Evolutionary conservation across 129 eudicot species (phyloP).

Genomic region (Flaveria bidentis): DNA sequence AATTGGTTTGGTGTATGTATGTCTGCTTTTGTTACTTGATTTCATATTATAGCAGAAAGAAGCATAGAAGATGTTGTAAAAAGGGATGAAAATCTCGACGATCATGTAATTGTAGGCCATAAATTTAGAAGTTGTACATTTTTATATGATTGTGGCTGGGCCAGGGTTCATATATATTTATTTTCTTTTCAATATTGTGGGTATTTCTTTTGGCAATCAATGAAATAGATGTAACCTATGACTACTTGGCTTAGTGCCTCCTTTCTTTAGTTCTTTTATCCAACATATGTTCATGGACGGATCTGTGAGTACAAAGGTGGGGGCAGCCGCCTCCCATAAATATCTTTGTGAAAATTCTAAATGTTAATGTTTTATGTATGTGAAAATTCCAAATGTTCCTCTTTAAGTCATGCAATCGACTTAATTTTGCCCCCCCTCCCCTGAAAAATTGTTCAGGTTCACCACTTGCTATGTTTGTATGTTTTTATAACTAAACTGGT

Average conservation of each 20-base stretch:
- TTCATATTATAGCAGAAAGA: conserved; percentile 28
- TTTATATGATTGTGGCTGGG: conserved; percentile 8
- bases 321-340: too few species aligned
- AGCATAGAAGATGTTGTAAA: conserved; percentile 19
- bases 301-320: too few species aligned
- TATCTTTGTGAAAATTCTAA: too few species aligned
- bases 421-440: too few species aligned
- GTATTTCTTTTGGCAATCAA: not conserved
- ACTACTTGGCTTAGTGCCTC: not conserved
- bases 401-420: too few species aligned
- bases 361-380: too few species aligned
- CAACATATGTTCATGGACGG: too few species aligned
- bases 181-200: not conserved
- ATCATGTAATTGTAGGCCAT: conserved; percentile 5
- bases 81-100: conserved; percentile 3
- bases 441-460: too few species aligned
- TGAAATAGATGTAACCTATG: not conserved
- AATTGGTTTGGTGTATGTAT: conserved; percentile 21
- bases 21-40: conserved; percentile 23
- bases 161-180: not conserved
- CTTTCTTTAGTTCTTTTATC: too few species aligned
- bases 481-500: too few species aligned
- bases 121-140: conserved; percentile 26
- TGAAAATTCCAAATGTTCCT: too few species aligned
- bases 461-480: too few species aligned